A percentile compares a stretch with the other conserved stretches of the same genome.
Evolutionary conservation across 768 basidiomycete genomes (phyloP).

Genomic region (Boletus subcaerulescens): DNA sequence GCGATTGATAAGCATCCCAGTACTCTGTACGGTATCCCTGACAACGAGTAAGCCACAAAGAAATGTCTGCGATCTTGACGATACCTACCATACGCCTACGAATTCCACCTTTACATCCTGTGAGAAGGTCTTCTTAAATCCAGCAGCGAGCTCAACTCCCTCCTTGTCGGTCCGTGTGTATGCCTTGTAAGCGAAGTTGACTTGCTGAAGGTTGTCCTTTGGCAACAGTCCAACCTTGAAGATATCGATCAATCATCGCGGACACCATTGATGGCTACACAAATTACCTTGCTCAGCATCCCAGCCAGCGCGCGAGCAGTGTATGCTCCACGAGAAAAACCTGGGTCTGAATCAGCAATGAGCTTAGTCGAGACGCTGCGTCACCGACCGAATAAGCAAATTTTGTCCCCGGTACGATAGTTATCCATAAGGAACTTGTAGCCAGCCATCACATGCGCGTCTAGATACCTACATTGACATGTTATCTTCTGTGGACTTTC

Average conservation of each 20-base stretch:
- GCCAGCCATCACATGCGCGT: slow-evolving; percentile 69
- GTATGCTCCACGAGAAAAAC: slow-evolving; percentile 74
- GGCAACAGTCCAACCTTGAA: slow-evolving; percentile 68
- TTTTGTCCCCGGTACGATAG: slow-evolving; percentile 66
- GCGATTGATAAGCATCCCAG: slow-evolving; percentile 59
- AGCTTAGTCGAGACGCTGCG: neutral
- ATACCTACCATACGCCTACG: slow-evolving; percentile 68
- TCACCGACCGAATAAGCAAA: slow-evolving; percentile 64
- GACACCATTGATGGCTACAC: neutral
- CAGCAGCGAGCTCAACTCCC: slow-evolving; percentile 47
- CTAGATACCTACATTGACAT: slow-evolving; percentile 53
- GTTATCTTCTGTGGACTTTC: neutral
- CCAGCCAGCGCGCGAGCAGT: slow-evolving; percentile 73
- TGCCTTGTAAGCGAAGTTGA: slow-evolving; percentile 72
- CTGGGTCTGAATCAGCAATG: slow-evolving; percentile 33
- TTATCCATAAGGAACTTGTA: slow-evolving; percentile 81
- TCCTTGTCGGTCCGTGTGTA: slow-evolving; percentile 52
- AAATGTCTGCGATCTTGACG: neutral
- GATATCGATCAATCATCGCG: neutral
- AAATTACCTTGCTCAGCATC: slow-evolving; percentile 61
- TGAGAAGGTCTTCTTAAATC: slow-evolving; percentile 74
- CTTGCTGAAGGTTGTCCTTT: slow-evolving; percentile 62
- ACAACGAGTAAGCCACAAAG: slow-evolving; percentile 1
- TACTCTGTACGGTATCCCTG: slow-evolving; percentile 80
- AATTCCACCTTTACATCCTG: slow-evolving; percentile 70